Percentiles rank a stretch among this genome's conserved stretches.
Evolutionary conservation across 1,139 yeast genomes (phyloP).

Genomic region (Candida pseudoviswanathii): DNA sequence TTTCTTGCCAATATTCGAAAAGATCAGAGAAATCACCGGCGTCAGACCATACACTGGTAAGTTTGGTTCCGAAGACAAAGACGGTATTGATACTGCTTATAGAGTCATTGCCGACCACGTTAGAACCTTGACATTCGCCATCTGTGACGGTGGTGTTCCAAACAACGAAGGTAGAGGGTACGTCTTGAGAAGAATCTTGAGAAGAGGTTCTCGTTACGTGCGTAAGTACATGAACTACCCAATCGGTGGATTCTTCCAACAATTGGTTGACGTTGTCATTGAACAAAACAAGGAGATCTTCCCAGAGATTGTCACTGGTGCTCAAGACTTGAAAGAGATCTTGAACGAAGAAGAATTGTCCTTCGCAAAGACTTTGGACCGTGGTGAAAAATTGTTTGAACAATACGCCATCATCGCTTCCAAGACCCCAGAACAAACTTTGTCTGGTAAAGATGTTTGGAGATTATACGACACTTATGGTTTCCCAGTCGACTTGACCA

Average conservation of each 20-base stretch:
- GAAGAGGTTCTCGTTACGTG: conserved; percentile 97
- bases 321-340: conserved; percentile 80
- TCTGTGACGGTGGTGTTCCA: conserved; percentile 99
- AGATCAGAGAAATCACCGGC: conserved; percentile 90
- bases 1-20: conserved; percentile 80
- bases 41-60: conserved; percentile 89
- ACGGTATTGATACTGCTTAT: conserved; percentile 97
- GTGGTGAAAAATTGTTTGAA: conserved; percentile 97
- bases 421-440: conserved; percentile 70
- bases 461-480: conserved; percentile 98
- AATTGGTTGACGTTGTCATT: conserved; percentile 88
- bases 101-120: conserved; percentile 98
- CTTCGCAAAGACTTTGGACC: conserved; percentile 91
- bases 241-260: conserved; percentile 89
- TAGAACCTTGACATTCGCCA: conserved; percentile 92
- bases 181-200: conserved; percentile 90
- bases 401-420: conserved; percentile 86
- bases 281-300: conserved; percentile 85
- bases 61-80: conserved; percentile 88
- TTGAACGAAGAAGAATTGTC: conserved; percentile 95
- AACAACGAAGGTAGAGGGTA: conserved; percentile 99
- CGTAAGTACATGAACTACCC: conserved; percentile 96
- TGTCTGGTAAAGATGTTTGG: conserved; percentile 97
- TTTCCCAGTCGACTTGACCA: conserved; percentile 96
- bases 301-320: conserved; percentile 83